Evolutionary conservation across 139 green algal genomes (phyloP).

Genomic region (Auxenochlorella pyrenoidosa): DNA sequence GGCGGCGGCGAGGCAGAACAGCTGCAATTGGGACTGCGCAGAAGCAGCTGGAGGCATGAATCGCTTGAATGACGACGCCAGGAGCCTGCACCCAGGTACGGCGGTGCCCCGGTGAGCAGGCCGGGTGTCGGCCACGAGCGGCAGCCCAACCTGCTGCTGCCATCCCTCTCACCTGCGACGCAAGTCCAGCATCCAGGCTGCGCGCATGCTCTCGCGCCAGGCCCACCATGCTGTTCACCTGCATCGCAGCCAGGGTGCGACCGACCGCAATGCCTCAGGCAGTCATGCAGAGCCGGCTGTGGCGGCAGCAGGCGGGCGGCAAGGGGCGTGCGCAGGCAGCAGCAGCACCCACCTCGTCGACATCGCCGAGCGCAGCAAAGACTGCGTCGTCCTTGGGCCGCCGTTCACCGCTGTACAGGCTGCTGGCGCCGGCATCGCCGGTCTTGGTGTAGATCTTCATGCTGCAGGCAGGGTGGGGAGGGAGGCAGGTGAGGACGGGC

Average conservation of each 20-base stretch:
- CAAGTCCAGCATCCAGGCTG: slow-evolving; percentile 20
- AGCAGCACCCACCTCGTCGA: slow-evolving; percentile 82
- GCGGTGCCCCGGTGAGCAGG: too few species aligned
- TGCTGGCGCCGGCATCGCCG: slow-evolving; percentile 85
- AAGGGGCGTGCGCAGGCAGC: too few species aligned
- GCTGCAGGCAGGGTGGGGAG: neutral
- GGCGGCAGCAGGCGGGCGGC: too few species aligned
- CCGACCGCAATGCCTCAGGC: neutral
- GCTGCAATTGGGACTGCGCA: too few species aligned
- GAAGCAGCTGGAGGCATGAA: neutral
- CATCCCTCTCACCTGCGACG: slow-evolving; percentile 28
- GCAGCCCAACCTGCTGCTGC: neutral
- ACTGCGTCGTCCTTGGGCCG: slow-evolving; percentile 80
- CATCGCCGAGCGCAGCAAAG: slow-evolving; percentile 92
- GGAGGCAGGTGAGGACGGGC: neutral
- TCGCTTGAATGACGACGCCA: too few species aligned
- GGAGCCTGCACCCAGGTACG: neutral
- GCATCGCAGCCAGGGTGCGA: neutral
- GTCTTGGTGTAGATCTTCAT: slow-evolving; percentile 95
- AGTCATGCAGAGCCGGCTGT: neutral
- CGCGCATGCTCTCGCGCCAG: slow-evolving; percentile 66
- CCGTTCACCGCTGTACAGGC: slow-evolving; percentile 92
- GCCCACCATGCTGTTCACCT: slow-evolving; percentile 84
- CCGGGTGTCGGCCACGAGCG: neutral
- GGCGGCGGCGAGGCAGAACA: neutral